Evolutionary conservation across 2,329 filamentous ascomycete species (phyloP), one percentile per base, ranked within the genome.

Genomic region (Fusarium chuoi): DNA sequence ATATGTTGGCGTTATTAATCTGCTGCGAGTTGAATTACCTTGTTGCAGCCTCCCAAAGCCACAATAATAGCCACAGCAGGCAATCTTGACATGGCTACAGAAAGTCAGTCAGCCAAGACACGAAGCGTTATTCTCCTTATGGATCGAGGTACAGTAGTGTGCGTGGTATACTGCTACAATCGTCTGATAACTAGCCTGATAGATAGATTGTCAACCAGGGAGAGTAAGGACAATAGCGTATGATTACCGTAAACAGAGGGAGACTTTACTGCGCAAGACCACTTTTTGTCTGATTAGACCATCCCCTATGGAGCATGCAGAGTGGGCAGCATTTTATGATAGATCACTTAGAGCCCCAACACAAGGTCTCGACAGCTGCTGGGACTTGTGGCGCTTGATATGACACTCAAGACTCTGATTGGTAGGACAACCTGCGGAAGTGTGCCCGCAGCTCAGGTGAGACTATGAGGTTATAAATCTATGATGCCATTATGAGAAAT

Each of bases 241-340:
- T 14, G n/a, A 30, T 28, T 20, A 45, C 33, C 38, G 12, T 38
- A 45, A 24, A 60, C 56, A 75, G 73, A 73, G 73, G 75, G 73
- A 55, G 15, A 24, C 20, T 55, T 22, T 55, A 66, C 54, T 57
- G 55, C 59, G 55, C 51, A 62, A 57, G 64, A 65, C 62, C 51
- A 59, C 66, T 65, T 62, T 68, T 68, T 75, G 71, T 77, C 65
- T 78, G 77, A 78, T 77, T 78, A 78, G 75, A 52, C 62, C 57
- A 71, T 75, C 26, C 35, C 45, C 36, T 44, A 45, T 48, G 41
- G 46, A 70, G 58, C 39, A 49, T 39, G 30, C 9, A 41, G 46
- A 60, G 62, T 65, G 54, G 62, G 57, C 38, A 68, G 45, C 44
- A 67, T 36, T 51, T 51, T 71, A 60, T 78, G 76, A 78, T 56